Evolutionary conservation across 306 rosid species (phyloP), one percentile per base, ranked within the genome.

Genomic region (Vicia faba): DNA sequence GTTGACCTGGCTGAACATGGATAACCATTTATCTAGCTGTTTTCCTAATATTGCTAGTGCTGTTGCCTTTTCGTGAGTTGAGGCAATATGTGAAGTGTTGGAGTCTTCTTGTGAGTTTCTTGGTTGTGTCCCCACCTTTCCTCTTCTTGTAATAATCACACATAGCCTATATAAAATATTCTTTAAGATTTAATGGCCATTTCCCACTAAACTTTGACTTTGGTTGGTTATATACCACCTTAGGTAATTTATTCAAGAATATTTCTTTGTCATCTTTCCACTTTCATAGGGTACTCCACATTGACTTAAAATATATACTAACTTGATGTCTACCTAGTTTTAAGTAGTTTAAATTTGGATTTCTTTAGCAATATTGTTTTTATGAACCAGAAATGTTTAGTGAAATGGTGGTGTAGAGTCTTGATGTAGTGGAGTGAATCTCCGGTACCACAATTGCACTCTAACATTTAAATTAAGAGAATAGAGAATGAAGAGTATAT

Each of bases 241-340:
- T 51, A 51, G 31, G 31, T 61, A 41, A 55, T 66, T 77, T 73
- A 65, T 83, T 61, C 83, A 44, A 69, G 33, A 68, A 12, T 65
- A 77, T 64, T 68, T 40, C 54, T 38, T 71, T 79, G 89, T 84
- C 92, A 86, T 56, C 50, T 25, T 81, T 78, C 95, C 95, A 91
- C 92, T 82, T 73, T 15, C 62, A n/a, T 38, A 33, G 60, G 69
- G 81, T 75, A 64, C 75, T 82, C 64, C 75, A 70, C 61, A 25
- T 59, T 55, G 16, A 48, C 69, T 58, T 39, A 38, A 72, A 82
- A 64, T 73, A 75, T 60, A 33, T 5, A 14, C 45, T 49, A 16
- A 16, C 36, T 72, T 67, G 23, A 59, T 39, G 4, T 46, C 73
- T 68, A 63, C 77, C 57, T 41, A 31, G 36, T 31, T 4, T 29